Percentiles rank a stretch among this genome's conserved stretches.
Evolutionary conservation across 2,329 filamentous ascomycete species (phyloP).

Genomic region (Parasarocladium wereldwijsianum): DNA sequence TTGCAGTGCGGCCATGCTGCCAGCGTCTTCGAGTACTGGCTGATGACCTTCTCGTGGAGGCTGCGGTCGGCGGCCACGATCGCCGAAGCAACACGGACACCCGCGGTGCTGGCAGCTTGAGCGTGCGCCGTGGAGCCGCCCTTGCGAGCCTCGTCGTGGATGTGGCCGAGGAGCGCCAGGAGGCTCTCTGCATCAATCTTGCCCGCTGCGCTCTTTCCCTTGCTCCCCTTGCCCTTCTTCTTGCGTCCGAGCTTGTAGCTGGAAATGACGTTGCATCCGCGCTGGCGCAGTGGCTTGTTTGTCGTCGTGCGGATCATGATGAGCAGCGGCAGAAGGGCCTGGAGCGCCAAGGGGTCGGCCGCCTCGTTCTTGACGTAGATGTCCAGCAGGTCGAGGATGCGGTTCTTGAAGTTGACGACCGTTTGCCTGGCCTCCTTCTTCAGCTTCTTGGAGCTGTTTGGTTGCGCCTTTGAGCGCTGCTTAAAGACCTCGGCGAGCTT

Average conservation of each 20-base stretch:
- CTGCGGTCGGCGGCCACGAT: constrained; percentile 40
- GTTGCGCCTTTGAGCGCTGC: constrained; percentile 48
- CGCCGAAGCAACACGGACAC: constrained; percentile 50
- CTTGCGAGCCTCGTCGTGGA: constrained; percentile 54
- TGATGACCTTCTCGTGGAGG: constrained; percentile 38
- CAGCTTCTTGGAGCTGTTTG: constrained; percentile 61
- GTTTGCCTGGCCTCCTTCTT: constrained; percentile 78
- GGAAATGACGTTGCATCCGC: constrained; percentile 57
- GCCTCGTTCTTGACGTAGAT: constrained; percentile 74
- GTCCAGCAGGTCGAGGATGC: constrained; percentile 74
- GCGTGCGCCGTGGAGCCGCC: constrained; percentile 52
- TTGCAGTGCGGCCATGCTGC: constrained; percentile 24
- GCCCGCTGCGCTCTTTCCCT: constrained; percentile 24
- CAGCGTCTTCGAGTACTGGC: constrained; percentile 50
- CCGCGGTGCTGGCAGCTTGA: constrained; percentile 59
- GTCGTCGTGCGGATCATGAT: constrained; percentile 61
- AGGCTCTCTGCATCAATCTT: constrained; percentile 28
- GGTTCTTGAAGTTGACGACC: constrained; percentile 88
- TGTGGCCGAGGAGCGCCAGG: constrained; percentile 43
- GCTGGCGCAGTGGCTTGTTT: constrained; percentile 60
- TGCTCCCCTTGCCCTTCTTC: constrained; percentile 36
- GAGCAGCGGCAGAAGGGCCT: constrained; percentile 63
- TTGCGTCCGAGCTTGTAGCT: constrained; percentile 54
- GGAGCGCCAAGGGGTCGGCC: constrained; percentile 49
- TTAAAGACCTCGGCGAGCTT: constrained; percentile 78